Evolutionary conservation across 2,329 filamentous ascomycete genomes (phyloP).

Genomic region (Nannizziopsis arthrosporioides): DNA sequence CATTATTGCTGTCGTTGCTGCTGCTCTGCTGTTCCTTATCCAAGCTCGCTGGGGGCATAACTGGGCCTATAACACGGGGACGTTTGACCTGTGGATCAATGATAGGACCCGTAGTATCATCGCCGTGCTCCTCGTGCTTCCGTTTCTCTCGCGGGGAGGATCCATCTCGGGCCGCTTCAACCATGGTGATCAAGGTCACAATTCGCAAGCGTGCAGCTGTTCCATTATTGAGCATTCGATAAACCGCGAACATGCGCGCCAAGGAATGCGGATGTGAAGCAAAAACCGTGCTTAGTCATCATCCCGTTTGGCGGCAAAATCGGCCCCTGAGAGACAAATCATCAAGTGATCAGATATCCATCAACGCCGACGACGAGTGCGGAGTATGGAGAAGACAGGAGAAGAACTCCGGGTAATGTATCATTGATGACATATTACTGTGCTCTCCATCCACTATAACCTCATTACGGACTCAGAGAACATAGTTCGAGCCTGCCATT

Average conservation of each 20-base stretch:
- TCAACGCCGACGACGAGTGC: too few species aligned
- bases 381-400: too few species aligned
- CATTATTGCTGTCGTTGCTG: conserved; percentile 25
- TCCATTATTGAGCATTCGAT: not conserved
- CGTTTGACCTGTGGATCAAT: conserved; percentile 28
- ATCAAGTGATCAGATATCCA: too few species aligned
- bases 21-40: conserved; percentile 18
- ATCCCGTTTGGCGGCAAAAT: too few species aligned
- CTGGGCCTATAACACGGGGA: conserved; percentile 43
- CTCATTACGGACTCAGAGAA: too few species aligned
- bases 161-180: not conserved
- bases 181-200: not conserved
- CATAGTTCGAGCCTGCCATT: too few species aligned
- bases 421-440: too few species aligned
- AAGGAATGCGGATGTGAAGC: too few species aligned
- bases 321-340: too few species aligned
- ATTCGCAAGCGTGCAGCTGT: not conserved
- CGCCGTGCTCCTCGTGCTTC: conserved; percentile 5
- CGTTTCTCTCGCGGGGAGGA: conserved; percentile 6
- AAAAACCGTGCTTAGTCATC: too few species aligned
- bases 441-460: too few species aligned
- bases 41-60: conserved; percentile 36
- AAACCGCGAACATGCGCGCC: not conserved
- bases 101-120: not conserved
- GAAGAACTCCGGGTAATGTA: too few species aligned